Conservation (phyloP, 2,329 filamentous ascomycete genomes). For the Cytospora chrysosperma region DNA sequence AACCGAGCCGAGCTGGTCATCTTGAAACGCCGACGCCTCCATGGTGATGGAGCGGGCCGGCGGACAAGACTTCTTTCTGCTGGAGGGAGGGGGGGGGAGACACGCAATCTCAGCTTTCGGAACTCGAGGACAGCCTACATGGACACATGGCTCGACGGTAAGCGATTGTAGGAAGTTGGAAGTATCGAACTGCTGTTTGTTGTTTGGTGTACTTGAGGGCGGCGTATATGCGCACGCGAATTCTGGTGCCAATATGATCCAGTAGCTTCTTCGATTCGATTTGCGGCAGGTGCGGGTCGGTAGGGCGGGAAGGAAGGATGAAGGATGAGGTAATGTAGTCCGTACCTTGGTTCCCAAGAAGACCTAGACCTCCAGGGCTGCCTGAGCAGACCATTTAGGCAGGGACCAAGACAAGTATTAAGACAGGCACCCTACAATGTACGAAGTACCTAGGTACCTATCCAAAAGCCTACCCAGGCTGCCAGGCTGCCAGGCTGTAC, state of each 20-base stretch:
- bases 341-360: background rate
- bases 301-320: background rate
- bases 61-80: constrained; percentile 10
- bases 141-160: constrained; percentile 21
- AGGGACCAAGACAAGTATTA: background rate
- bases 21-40: constrained; percentile 50
- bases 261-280: background rate
- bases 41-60: constrained; percentile 37
- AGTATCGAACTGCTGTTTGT: background rate
- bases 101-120: constrained; percentile 25
- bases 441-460: background rate
- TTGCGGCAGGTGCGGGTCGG: background rate
- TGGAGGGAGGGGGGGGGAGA: constrained; percentile 13
- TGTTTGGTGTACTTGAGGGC: background rate
- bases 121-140: constrained; percentile 19
- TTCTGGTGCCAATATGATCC: background rate
- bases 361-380: background rate
- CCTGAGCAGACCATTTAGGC: no score
- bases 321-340: background rate
- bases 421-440: background rate
- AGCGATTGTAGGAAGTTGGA: background rate
- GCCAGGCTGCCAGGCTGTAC: no score
- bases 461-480: no score
- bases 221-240: background rate
- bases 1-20: constrained; percentile 45